phyloP scores from a whole-genome alignment of 2,329 filamentous ascomycete species.

The Aspergillus sergii region DNA sequence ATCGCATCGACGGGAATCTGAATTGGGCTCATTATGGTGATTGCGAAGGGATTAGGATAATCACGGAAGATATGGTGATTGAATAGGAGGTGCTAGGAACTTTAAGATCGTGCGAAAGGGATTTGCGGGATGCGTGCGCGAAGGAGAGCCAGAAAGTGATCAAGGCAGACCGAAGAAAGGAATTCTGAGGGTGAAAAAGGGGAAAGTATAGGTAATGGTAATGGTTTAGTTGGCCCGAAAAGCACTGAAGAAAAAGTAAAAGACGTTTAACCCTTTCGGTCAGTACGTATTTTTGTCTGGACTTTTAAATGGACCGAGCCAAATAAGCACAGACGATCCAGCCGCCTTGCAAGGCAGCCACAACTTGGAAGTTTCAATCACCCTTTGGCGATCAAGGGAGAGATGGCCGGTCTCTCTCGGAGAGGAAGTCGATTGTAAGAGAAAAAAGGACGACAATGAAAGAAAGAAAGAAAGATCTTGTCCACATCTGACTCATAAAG shows the following conservation, averaged over 20 bases:
- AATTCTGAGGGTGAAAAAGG: not conserved
- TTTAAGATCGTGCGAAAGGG: not conserved
- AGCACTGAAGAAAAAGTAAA: slow-evolving; percentile 9
- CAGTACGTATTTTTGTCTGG: slow-evolving; percentile 6
- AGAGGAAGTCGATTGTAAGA: not conserved
- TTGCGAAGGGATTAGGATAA: not conserved
- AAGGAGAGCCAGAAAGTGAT: slow-evolving; percentile 1
- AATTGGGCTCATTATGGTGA: slow-evolving; percentile 73
- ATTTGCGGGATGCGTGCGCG: not conserved
- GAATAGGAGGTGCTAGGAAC: not conserved
- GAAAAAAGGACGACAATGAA: not conserved
- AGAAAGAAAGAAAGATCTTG: not conserved
- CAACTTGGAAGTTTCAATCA: not conserved
- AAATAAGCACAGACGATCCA: not conserved
- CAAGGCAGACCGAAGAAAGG: slow-evolving; percentile 8
- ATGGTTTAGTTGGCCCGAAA: slow-evolving; percentile 24
- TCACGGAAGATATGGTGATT: not conserved
- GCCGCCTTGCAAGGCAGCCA: slow-evolving; percentile 5
- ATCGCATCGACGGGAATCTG: slow-evolving; percentile 90
- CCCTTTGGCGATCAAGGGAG: not conserved
- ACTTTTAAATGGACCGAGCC: not conserved
- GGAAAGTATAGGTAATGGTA: slow-evolving; percentile 15
- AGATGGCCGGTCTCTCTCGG: not conserved
- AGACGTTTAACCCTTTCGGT: slow-evolving; percentile 9
- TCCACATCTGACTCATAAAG: not conserved